These are phyloP conservation scores for Castanospermum australe DNA, from an alignment of 306 rosid genomes.

Conservation along the genomic window DNA sequence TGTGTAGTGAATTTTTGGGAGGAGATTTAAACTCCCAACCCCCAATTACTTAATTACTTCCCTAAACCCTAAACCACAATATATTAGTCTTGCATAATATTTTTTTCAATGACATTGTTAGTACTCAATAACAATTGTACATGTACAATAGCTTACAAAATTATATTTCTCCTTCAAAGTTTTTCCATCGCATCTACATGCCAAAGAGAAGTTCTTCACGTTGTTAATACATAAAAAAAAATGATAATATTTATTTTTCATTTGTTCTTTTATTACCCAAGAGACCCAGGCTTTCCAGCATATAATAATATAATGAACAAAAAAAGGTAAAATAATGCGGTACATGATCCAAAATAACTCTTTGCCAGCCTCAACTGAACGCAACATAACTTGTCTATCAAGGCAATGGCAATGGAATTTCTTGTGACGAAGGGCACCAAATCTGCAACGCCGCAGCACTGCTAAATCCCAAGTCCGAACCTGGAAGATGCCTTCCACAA, in stretches of 20 bases:
- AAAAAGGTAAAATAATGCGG: not conserved
- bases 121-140: not conserved
- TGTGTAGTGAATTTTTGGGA: too few relatives aligned
- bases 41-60: too few relatives aligned
- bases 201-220: not conserved
- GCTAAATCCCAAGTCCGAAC: conserved; percentile 10
- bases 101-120: too few relatives aligned
- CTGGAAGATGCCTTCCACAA: conserved; percentile 3
- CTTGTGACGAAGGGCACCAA: conserved; percentile 14
- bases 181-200: conserved; percentile 4
- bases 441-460: conserved; percentile 23
- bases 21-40: too few relatives aligned
- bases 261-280: conserved; percentile 10
- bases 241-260: not conserved
- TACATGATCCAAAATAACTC: conserved; percentile 20
- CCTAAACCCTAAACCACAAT: too few relatives aligned
- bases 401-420: conserved; percentile 23
- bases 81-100: too few relatives aligned
- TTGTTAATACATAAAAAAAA: not conserved
- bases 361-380: conserved; percentile 17
- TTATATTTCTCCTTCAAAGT: not conserved
- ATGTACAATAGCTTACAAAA: not conserved
- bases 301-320: not conserved
- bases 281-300: not conserved
- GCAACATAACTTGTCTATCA: conserved; percentile 13